These are phyloP conservation scores for Penicillium flavigenum DNA, from an alignment of 495 filamentous ascomycete species.

Conservation along the genomic window DNA sequence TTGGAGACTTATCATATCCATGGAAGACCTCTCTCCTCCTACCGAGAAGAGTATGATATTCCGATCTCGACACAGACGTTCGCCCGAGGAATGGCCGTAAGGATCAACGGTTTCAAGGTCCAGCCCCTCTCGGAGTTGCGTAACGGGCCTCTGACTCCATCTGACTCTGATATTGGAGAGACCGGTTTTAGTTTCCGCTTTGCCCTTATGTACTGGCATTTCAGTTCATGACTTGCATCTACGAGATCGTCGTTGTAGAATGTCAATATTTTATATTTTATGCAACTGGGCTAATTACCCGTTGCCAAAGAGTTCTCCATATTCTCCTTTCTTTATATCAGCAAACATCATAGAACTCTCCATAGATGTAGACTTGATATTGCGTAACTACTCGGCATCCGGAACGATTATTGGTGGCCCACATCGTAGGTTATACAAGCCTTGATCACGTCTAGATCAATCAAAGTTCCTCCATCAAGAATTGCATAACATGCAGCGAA, in stretches of 20 bases:
- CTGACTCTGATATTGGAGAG: neutral
- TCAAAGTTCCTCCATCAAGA: neutral
- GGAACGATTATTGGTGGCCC: neutral
- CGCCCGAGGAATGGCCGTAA: neutral
- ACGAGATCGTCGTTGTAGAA: neutral
- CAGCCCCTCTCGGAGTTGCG: neutral
- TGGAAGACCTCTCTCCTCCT: neutral
- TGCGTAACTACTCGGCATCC: neutral
- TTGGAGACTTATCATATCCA: neutral
- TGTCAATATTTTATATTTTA: neutral
- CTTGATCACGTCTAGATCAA: neutral
- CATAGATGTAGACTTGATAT: neutral
- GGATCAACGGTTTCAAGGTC: neutral
- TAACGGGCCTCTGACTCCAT: slow-evolving; percentile 3
- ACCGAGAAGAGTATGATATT: slow-evolving; percentile 6
- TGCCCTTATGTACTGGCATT: neutral
- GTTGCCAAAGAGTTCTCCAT: neutral
- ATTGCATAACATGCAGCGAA: neutral
- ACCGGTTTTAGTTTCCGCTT: neutral
- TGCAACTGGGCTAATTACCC: neutral
- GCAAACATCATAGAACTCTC: neutral
- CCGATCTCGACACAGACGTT: neutral
- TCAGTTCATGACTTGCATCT: no score
- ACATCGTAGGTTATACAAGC: neutral
- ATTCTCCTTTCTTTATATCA: neutral